Conservation (phyloP, 495 filamentous ascomycete genomes). For the Penicillium roqueforti region DNA sequence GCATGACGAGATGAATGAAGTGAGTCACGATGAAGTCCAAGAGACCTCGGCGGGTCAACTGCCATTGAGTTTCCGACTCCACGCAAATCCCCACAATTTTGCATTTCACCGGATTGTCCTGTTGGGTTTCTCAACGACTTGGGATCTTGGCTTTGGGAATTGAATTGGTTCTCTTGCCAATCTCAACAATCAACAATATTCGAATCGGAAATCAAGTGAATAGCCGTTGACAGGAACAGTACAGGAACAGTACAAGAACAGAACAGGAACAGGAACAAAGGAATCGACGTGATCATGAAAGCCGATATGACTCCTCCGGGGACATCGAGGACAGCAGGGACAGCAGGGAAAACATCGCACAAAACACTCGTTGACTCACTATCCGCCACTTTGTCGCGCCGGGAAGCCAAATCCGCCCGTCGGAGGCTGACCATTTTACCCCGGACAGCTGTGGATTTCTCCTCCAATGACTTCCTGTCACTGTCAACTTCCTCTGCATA, state of each 20-base stretch:
- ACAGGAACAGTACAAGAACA: too few relatives aligned
- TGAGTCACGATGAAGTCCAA: background rate
- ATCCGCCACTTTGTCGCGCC: conserved; percentile 31
- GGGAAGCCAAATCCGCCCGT: conserved; percentile 44
- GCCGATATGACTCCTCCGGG: background rate
- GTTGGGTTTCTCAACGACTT: background rate
- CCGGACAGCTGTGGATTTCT: conserved; percentile 37
- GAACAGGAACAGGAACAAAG: conserved; percentile 1
- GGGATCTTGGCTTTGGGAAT: background rate
- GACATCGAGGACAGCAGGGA: background rate
- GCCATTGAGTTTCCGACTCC: background rate
- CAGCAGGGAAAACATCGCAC: background rate
- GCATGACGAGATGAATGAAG: conserved; percentile 21
- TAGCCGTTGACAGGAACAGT: too few relatives aligned
- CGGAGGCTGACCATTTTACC: conserved; percentile 41
- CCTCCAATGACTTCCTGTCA: conserved; percentile 47
- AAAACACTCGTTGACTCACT: conserved; percentile 36
- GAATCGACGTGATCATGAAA: background rate
- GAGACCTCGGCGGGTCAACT: background rate
- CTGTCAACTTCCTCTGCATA: conserved; percentile 35
- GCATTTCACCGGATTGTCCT: background rate
- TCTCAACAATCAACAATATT: background rate
- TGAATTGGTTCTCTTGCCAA: background rate
- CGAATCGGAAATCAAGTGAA: background rate
- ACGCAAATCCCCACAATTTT: background rate